Percentiles rank a stretch among this genome's conserved stretches.
These are phyloP conservation scores for Ormosia semicastrata DNA, from an alignment of 306 rosid genomes.

Conservation along the genomic window DNA sequence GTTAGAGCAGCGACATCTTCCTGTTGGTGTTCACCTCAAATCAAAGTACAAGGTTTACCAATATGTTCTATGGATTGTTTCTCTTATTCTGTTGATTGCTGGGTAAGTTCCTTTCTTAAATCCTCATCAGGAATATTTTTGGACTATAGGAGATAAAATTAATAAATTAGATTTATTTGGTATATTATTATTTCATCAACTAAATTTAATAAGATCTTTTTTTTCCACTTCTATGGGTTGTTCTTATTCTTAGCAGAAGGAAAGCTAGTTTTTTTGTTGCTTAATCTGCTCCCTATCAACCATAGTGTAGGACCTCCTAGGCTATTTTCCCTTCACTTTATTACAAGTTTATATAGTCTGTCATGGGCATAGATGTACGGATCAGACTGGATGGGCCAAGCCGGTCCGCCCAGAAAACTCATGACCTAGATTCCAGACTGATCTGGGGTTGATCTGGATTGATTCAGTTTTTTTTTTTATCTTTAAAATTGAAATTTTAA, in stretches of 20 bases:
- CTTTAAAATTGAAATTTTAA: too few relatives aligned
- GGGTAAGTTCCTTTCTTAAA: slow-evolving; percentile 50
- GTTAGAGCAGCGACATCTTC: slow-evolving; percentile 56
- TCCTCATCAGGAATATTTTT: neutral
- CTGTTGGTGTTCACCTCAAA: slow-evolving; percentile 41
- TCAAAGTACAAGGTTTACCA: slow-evolving; percentile 78
- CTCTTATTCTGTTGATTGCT: slow-evolving; percentile 53
- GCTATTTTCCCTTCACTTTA: neutral
- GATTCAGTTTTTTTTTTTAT: too few relatives aligned
- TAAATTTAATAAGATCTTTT: neutral
- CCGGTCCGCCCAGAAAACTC: too few relatives aligned
- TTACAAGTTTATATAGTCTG: neutral
- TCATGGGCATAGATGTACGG: neutral
- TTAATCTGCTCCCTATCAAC: neutral
- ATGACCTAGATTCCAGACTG: too few relatives aligned
- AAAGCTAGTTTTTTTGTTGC: neutral
- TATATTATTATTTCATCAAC: neutral
- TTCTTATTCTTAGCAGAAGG: neutral
- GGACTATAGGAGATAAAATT: neutral
- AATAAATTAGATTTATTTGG: neutral
- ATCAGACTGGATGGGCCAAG: too few relatives aligned
- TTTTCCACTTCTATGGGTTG: neutral
- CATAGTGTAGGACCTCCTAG: neutral
- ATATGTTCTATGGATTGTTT: slow-evolving; percentile 56
- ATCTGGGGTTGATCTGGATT: too few relatives aligned